Evolutionary conservation across 169 alveolate genomes (phyloP).

Genomic region (Plasmodium knowlesi): DNA sequence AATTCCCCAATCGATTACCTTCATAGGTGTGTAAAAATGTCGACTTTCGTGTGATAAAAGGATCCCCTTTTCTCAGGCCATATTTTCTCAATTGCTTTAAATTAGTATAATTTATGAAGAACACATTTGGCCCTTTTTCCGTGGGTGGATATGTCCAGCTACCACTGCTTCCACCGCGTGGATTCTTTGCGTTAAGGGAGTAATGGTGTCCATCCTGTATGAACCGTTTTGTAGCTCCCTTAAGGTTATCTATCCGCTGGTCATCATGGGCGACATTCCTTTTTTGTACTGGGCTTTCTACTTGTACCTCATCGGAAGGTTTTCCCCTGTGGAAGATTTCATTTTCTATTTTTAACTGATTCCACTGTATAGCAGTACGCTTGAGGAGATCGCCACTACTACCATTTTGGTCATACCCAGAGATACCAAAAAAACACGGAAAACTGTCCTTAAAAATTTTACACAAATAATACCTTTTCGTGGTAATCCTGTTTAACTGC

Average conservation of each 20-base stretch:
- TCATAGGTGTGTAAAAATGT: not conserved
- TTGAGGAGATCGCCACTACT: not conserved
- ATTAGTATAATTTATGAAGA: slow-evolving; percentile 22
- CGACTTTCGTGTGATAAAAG: not conserved
- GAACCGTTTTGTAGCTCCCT: not conserved
- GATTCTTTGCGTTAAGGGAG: not conserved
- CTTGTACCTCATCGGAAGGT: not conserved
- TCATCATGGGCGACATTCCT: not conserved
- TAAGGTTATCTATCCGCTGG: not conserved
- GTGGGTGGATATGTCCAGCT: not conserved
- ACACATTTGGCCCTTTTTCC: not conserved
- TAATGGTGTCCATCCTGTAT: not conserved
- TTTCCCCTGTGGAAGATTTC: not conserved
- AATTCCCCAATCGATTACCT: not conserved
- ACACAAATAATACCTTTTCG: not conserved
- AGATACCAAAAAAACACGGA: not conserved
- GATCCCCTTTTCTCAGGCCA: not conserved
- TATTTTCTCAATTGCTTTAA: not conserved
- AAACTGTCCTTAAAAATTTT: not conserved
- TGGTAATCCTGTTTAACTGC: not conserved
- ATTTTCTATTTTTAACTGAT: not conserved
- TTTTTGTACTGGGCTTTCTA: not conserved
- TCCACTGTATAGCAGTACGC: not conserved
- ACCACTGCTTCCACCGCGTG: not conserved
- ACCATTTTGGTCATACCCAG: not conserved